phyloP scores from a whole-genome alignment of 768 basidiomycete genomes.

The Lentinus tigrinus region DNA sequence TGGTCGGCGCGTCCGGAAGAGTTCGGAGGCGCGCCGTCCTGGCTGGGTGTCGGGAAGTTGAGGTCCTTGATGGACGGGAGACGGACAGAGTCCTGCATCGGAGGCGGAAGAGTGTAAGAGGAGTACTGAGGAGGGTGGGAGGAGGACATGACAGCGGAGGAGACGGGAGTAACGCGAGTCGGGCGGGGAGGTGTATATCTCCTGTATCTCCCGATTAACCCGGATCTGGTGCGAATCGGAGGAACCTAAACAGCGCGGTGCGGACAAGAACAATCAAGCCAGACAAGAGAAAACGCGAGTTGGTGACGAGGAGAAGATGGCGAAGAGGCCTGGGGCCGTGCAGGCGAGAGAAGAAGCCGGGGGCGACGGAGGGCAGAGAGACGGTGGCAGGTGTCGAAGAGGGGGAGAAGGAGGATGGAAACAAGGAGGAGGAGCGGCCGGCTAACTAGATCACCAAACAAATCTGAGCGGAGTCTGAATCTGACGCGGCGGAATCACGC shows the following conservation, averaged over 20 bases:
- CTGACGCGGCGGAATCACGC: constrained; percentile 20
- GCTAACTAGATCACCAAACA: constrained; percentile 24
- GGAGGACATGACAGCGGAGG: constrained; percentile 45
- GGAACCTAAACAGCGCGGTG: constrained; percentile 11
- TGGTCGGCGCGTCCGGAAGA: constrained; percentile 33
- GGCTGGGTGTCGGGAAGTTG: constrained; percentile 49
- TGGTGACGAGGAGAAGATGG: neutral
- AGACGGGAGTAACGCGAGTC: constrained; percentile 32
- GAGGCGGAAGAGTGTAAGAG: constrained; percentile 34
- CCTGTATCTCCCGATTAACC: constrained; percentile 66
- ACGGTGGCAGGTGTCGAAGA: constrained; percentile 8
- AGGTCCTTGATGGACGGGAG: constrained; percentile 75
- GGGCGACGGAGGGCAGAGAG: constrained; percentile 8
- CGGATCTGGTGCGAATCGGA: constrained; percentile 45
- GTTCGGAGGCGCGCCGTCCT: constrained; percentile 32
- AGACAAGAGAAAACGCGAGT: too few relatives aligned
- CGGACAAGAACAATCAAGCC: neutral
- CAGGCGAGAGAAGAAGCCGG: neutral
- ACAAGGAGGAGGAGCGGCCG: constrained; percentile 21
- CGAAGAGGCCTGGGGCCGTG: constrained; percentile 2
- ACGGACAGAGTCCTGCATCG: constrained; percentile 45
- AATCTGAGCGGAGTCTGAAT: constrained; percentile 27
- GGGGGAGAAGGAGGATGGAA: constrained; percentile 20
- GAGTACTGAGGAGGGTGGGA: constrained; percentile 46
- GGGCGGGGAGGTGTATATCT: constrained; percentile 38